phyloP scores from a whole-genome alignment of 352 stramenopile genomes.

The Phytophthora nicotianae region DNA sequence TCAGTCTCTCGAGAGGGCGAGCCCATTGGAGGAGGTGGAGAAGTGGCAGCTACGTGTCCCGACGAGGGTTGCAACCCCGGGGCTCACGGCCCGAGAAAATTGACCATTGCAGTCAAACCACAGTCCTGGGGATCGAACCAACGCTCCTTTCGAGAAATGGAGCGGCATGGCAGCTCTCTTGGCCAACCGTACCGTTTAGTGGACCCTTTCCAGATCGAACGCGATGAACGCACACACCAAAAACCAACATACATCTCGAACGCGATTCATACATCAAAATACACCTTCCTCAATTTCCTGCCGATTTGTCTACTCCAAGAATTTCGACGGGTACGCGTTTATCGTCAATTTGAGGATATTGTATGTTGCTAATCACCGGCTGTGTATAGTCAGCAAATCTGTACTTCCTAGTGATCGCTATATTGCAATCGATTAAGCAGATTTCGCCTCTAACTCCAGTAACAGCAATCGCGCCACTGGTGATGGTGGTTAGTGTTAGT shows the following conservation, averaged over 20 bases:
- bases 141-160: conserved; percentile 23
- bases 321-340: conserved; percentile 70
- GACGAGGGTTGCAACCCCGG: conserved; percentile 22
- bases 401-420: conserved; percentile 94
- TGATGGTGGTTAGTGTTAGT: conserved; percentile 83
- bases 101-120: conserved; percentile 37
- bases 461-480: conserved; percentile 79
- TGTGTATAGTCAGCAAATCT: conserved; percentile 90
- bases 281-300: conserved; percentile 80
- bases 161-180: conserved; percentile 26
- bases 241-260: conserved; percentile 78
- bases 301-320: conserved; percentile 78
- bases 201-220: conserved; percentile 66
- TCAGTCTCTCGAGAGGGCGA: conserved; percentile 21
- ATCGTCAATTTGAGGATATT: not conserved
- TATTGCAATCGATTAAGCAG: conserved; percentile 91
- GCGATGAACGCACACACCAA: conserved; percentile 53
- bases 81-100: conserved; percentile 33
- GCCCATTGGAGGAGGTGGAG: conserved; percentile 8
- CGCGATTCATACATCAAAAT: conserved; percentile 91
- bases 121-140: conserved; percentile 7
- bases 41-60: conserved; percentile 1
- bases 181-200: conserved; percentile 53
- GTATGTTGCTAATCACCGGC: conserved; percentile 20
- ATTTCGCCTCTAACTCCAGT: conserved; percentile 74